Conservation (phyloP, 139 green algal genomes). For the Gonium pectorale region DNA sequence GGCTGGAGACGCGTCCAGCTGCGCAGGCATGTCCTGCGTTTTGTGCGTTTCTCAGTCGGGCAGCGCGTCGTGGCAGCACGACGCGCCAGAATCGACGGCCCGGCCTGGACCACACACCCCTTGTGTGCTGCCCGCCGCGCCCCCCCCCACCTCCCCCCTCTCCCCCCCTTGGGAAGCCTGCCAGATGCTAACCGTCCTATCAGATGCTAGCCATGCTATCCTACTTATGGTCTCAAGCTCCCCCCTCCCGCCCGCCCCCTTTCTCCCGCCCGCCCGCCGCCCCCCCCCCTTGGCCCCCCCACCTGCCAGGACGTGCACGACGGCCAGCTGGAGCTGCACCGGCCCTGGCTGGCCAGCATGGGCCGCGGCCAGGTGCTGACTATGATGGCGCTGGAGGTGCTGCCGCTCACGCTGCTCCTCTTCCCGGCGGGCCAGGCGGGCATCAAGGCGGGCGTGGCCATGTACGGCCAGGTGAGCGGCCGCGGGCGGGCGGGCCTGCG, state of each 20-base stretch:
- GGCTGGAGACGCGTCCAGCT: too few relatives aligned
- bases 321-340: constrained; percentile 38
- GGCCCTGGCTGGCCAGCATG: constrained; percentile 45
- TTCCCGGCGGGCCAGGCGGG: constrained; percentile 53
- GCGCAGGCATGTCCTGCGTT: too few relatives aligned
- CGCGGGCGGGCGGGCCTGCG: too few relatives aligned
- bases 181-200: too few relatives aligned
- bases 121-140: too few relatives aligned
- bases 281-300: neutral
- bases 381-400: constrained; percentile 52
- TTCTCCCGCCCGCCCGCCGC: neutral
- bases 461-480: constrained; percentile 46
- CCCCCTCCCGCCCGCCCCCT: neutral
- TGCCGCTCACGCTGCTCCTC: constrained; percentile 52
- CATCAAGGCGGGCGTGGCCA: constrained; percentile 15
- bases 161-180: too few relatives aligned
- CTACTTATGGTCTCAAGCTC: too few relatives aligned
- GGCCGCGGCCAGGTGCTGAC: constrained; percentile 23
- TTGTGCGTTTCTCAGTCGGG: too few relatives aligned
- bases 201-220: neutral
- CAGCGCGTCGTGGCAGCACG: too few relatives aligned
- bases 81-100: too few relatives aligned
- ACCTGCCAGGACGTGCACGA: constrained; percentile 36
- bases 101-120: too few relatives aligned
- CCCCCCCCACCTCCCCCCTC: too few relatives aligned